Percentiles rank a stretch among this genome's conserved stretches.
These are phyloP conservation scores for Kwoniella newhampshirensis DNA, from an alignment of 768 basidiomycete genomes.

Conservation along the genomic window DNA sequence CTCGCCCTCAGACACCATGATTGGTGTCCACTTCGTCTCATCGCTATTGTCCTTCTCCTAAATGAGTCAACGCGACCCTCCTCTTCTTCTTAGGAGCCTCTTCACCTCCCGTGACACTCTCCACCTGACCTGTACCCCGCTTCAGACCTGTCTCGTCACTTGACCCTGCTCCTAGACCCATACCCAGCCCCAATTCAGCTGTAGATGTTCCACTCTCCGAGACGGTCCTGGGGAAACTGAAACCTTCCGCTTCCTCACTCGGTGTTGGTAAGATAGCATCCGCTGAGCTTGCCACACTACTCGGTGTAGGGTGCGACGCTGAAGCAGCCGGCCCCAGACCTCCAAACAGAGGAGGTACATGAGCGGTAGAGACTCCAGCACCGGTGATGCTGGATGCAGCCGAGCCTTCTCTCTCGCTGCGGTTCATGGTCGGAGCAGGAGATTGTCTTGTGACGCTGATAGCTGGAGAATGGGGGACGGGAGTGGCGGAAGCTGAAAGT, in stretches of 20 bases:
- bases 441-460: conserved; percentile 33
- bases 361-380: background rate
- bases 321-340: background rate
- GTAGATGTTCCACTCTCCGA: conserved; percentile 6
- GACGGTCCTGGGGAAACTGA: conserved; percentile 10
- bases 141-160: background rate
- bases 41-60: conserved; percentile 13
- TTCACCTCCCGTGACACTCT: background rate
- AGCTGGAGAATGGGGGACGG: conserved; percentile 41
- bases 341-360: background rate
- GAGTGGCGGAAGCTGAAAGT: conserved; percentile 28
- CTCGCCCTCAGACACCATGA: too few species aligned
- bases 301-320: conserved; percentile 14
- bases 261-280: conserved; percentile 40
- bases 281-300: conserved; percentile 23
- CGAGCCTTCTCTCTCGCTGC: conserved; percentile 49
- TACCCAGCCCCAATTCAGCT: conserved; percentile 2
- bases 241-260: conserved; percentile 26
- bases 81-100: conserved; percentile 48
- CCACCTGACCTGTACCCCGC: background rate
- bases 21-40: background rate
- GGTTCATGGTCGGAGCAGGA: conserved; percentile 27
- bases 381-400: conserved; percentile 27
- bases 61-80: conserved; percentile 42
- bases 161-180: conserved; percentile 18